phyloP scores from a whole-genome alignment of 1,284 basidiomycete genomes.

The Hypsizygus ulmarius region DNA sequence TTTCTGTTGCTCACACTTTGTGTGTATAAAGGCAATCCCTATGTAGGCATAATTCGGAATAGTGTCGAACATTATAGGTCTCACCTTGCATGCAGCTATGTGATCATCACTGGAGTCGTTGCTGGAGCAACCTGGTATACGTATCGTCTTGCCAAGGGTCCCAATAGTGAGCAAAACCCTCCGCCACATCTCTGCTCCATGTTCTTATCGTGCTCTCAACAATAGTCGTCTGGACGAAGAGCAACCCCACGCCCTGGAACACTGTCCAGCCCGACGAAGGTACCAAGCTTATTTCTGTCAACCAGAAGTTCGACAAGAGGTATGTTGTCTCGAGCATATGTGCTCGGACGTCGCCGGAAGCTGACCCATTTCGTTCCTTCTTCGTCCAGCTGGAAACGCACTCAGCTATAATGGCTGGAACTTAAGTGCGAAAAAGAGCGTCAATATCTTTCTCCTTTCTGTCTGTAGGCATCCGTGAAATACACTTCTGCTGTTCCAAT shows the following conservation, averaged over 20 bases:
- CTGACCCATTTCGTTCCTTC: conserved; percentile 14
- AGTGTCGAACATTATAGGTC: conserved; percentile 2
- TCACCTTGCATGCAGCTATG: conserved; percentile 48
- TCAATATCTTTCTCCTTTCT: conserved; percentile 4
- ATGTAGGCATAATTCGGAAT: conserved; percentile 49
- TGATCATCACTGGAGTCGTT: conserved; percentile 64
- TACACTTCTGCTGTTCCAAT: conserved; percentile 9
- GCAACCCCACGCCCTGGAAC: conserved; percentile 80
- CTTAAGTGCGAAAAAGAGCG: conserved; percentile 9
- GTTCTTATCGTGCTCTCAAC: conserved; percentile 7
- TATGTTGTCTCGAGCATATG: conserved; percentile 30
- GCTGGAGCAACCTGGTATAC: conserved; percentile 72
- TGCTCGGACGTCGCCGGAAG: neutral
- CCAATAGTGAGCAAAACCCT: conserved; percentile 50
- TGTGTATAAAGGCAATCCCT: conserved; percentile 62
- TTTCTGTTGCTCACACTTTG: conserved; percentile 7
- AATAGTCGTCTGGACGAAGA: conserved; percentile 76
- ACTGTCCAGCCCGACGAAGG: conserved; percentile 68
- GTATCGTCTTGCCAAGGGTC: conserved; percentile 66
- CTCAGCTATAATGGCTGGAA: conserved; percentile 52
- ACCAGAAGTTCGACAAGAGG: conserved; percentile 73
- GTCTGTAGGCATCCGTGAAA: conserved; percentile 15
- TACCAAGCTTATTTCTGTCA: conserved; percentile 66
- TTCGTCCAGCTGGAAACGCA: conserved; percentile 61
- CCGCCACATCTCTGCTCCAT: conserved; percentile 3